Conservation (phyloP, 192 early-diverging fungal genomes). For the Allomyces macrogynus region DNA sequence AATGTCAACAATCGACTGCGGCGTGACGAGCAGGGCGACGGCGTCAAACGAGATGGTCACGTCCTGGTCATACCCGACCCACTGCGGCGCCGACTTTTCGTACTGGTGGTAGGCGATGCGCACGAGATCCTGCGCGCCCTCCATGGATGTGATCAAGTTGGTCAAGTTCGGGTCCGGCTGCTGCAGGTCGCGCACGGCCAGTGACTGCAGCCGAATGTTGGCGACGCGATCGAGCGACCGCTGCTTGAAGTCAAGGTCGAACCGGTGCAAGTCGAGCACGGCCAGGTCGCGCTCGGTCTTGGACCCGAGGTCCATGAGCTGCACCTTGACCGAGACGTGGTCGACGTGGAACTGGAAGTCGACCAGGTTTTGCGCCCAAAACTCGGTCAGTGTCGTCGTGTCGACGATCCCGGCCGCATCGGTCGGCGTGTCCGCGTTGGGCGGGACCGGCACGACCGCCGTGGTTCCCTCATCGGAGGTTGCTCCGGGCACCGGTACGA, state of each 20-base stretch:
- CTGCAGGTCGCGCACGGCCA: constrained; percentile 54
- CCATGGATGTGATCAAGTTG: not conserved
- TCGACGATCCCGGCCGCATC: not conserved
- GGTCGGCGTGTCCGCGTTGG: not conserved
- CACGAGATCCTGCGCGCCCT: constrained; percentile 24
- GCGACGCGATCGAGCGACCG: constrained; percentile 56
- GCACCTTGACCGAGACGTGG: constrained; percentile 41
- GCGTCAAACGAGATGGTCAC: constrained; percentile 41
- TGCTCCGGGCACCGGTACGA: constrained; percentile 4
- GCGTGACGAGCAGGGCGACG: constrained; percentile 62
- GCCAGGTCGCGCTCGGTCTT: constrained; percentile 31
- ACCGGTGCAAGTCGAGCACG: constrained; percentile 44
- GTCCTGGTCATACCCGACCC: constrained; percentile 59
- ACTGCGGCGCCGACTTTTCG: constrained; percentile 52
- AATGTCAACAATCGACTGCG: constrained; percentile 57
- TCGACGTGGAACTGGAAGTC: constrained; percentile 44
- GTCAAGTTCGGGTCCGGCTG: constrained; percentile 4
- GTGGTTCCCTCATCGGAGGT: constrained; percentile 7
- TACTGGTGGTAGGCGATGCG: constrained; percentile 49
- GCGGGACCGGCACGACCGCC: not conserved
- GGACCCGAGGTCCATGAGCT: constrained; percentile 15
- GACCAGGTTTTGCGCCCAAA: constrained; percentile 1
- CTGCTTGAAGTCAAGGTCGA: constrained; percentile 45
- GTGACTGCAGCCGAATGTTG: constrained; percentile 50
- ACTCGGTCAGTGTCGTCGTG: too few species aligned